Evolutionary conservation across 176 grass and related monocot species (phyloP), one percentile per base, ranked within the genome.

Genomic region (Eragrostis curvula): DNA sequence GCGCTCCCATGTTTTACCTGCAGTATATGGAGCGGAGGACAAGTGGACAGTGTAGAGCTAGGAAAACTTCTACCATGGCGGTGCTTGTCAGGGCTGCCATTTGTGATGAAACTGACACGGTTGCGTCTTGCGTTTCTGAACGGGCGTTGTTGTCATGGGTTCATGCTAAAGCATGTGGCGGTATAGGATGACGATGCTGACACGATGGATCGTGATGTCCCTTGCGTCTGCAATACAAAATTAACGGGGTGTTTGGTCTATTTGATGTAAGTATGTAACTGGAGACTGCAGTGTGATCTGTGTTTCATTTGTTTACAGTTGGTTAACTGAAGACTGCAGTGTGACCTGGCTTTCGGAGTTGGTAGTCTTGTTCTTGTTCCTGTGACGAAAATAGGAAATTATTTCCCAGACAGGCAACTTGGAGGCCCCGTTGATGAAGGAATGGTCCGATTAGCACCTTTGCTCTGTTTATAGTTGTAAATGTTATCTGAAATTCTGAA

Each of bases 381-480:
- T 73, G 9, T 45, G 58, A 5, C 0, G 17, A 55, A 55, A 75
- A n/a, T 46, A 24, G 52, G 14, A 53, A 75, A 29, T 29, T 41
- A 76, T 46, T 12, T 71, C 14, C 51, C 44, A 18, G 32, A 9
- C 11, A 48, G 47, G 79, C 68, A 61, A 71, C 50, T 81, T 23
- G 8, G 18, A 29, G 9, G 16, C 12, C 68, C 51, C 20, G 8
- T 12, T 73, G 49, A 74, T 89, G 9, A 9, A 52, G 12, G 30
- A 81, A 81, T 76, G 70, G 70, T 85, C 70, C 87, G 62, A 70
- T 56, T 0, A 76, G 25, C 13, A 80, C 63, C 82, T 89, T 89
- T 81, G 24, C 25, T 41, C 45, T 27, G 49, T 70, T 81, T 85
- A 53, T 25, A 70, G 43, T 42, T 24, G 27, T 10, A 14, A 13